A percentile compares a stretch with the other conserved stretches of the same genome.
phyloP scores from a whole-genome alignment of 169 alveolate species.

The Plasmodium vivax region DNA sequence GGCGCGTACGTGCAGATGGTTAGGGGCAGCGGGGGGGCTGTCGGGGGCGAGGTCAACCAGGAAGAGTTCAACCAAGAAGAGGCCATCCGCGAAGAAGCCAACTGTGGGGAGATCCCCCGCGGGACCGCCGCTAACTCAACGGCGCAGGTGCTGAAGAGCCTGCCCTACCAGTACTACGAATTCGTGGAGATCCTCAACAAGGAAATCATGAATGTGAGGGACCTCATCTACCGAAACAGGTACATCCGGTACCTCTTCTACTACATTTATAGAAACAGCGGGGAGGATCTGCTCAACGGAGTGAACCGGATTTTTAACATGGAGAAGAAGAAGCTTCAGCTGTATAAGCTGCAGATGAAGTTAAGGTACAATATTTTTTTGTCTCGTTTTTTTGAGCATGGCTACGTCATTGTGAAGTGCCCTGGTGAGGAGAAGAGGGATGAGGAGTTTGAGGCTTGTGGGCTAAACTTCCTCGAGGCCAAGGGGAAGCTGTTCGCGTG shows the following conservation, averaged over 20 bases:
- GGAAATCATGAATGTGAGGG: conserved; percentile 57
- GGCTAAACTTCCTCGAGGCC: conserved; percentile 17
- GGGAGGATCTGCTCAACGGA: not conserved
- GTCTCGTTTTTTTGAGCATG: conserved; percentile 57
- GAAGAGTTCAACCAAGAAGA: too few species aligned
- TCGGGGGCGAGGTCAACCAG: too few species aligned
- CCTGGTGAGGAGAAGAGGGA: not conserved
- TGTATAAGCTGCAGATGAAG: conserved; percentile 46
- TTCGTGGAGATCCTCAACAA: conserved; percentile 27
- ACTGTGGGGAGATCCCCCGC: not conserved
- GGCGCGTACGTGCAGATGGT: conserved; percentile 20
- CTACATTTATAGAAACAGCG: conserved; percentile 26
- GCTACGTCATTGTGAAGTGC: not conserved
- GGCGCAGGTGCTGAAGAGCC: not conserved
- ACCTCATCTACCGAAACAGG: conserved; percentile 54
- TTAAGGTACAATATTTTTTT: conserved; percentile 40
- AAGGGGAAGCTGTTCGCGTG: conserved; percentile 7
- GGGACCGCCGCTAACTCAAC: not conserved
- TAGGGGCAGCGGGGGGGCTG: not conserved
- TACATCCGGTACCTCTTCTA: conserved; percentile 65
- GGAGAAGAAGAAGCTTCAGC: conserved; percentile 33
- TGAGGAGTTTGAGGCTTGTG: not conserved
- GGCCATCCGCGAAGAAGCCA: too few species aligned
- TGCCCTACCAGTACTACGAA: conserved; percentile 42
- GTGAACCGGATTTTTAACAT: conserved; percentile 3